Percentiles rank a stretch among this genome's conserved stretches.
These are phyloP conservation scores for Neofusicoccum ribis DNA, from an alignment of 2,329 filamentous ascomycete genomes.

Conservation along the genomic window DNA sequence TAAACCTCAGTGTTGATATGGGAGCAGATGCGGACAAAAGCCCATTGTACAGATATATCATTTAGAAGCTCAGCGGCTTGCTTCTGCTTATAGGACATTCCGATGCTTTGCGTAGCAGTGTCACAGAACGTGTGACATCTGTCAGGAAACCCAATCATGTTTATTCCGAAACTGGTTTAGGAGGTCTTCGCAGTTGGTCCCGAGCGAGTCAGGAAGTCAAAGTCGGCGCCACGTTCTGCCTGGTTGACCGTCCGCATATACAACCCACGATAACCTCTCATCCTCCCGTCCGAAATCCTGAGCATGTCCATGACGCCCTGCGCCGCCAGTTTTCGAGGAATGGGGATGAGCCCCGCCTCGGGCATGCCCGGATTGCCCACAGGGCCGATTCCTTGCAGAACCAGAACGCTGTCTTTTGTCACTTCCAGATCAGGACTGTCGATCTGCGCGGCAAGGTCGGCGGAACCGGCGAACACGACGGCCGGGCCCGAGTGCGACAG, in stretches of 20 bases:
- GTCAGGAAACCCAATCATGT: too few relatives aligned
- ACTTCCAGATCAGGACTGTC: conserved; percentile 66
- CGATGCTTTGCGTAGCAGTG: too few relatives aligned
- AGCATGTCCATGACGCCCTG: conserved; percentile 55
- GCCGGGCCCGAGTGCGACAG: conserved; percentile 77
- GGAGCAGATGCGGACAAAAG: too few relatives aligned
- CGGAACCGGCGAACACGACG: conserved; percentile 79
- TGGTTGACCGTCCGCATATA: conserved; percentile 63
- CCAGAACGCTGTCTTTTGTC: conserved; percentile 76
- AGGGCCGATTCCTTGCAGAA: conserved; percentile 88
- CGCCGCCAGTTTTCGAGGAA: conserved; percentile 63
- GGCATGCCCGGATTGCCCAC: conserved; percentile 92
- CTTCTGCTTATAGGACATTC: too few relatives aligned
- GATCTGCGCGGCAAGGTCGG: conserved; percentile 71
- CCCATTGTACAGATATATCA: too few relatives aligned
- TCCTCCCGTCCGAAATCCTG: conserved; percentile 54
- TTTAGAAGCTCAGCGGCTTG: too few relatives aligned
- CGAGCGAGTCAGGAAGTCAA: conserved; percentile 56
- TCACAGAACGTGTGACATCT: too few relatives aligned
- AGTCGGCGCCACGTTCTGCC: conserved; percentile 60
- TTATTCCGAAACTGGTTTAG: too few relatives aligned
- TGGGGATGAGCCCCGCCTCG: conserved; percentile 80
- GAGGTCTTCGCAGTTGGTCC: too few relatives aligned
- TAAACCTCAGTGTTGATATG: too few relatives aligned
- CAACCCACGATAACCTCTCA: conserved; percentile 59